A percentile compares a stretch with the other conserved stretches of the same genome.
These are phyloP conservation scores for Arabidopsis arenosa DNA, from an alignment of 345 rosid species.

Conservation along the genomic window DNA sequence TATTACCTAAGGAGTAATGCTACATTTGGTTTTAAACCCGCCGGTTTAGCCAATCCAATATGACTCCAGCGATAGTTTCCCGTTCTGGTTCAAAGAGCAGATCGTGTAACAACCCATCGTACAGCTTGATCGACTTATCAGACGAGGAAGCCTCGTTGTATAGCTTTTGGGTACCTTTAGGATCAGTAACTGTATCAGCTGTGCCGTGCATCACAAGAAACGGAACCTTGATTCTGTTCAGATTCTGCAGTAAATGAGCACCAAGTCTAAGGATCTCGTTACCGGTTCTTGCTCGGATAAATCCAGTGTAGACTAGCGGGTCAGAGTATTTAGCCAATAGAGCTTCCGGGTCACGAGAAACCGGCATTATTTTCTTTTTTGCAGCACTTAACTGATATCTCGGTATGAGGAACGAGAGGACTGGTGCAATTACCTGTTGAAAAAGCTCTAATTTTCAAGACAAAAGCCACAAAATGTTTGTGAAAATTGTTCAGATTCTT, in stretches of 20 bases:
- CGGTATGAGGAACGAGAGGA: slow-evolving; percentile 68
- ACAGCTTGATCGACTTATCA: slow-evolving; percentile 73
- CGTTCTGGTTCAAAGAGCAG: slow-evolving; percentile 86
- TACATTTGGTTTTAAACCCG: slow-evolving; percentile 44
- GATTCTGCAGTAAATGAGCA: slow-evolving; percentile 64
- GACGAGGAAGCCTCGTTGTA: slow-evolving; percentile 70
- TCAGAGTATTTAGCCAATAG: slow-evolving; percentile 83
- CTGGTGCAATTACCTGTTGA: slow-evolving; percentile 73
- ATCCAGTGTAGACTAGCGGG: slow-evolving; percentile 86
- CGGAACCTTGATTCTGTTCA: slow-evolving; percentile 63
- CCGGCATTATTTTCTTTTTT: slow-evolving; percentile 74
- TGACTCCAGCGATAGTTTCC: slow-evolving; percentile 60
- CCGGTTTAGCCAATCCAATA: slow-evolving; percentile 71
- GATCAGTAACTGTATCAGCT: slow-evolving; percentile 85
- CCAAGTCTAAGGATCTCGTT: slow-evolving; percentile 81
- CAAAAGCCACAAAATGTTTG: background rate
- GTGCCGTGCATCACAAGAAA: slow-evolving; percentile 86
- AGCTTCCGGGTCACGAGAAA: slow-evolving; percentile 84
- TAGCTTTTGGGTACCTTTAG: slow-evolving; percentile 67
- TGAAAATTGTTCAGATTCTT: slow-evolving; percentile 1
- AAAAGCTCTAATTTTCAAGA: slow-evolving; percentile 17
- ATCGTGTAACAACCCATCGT: slow-evolving; percentile 80
- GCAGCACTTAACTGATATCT: slow-evolving; percentile 73
- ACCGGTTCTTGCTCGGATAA: slow-evolving; percentile 80
- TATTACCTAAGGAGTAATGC: background rate